These are phyloP conservation scores for Mycena sanguinolenta DNA, from an alignment of 768 basidiomycete species.

Conservation along the genomic window DNA sequence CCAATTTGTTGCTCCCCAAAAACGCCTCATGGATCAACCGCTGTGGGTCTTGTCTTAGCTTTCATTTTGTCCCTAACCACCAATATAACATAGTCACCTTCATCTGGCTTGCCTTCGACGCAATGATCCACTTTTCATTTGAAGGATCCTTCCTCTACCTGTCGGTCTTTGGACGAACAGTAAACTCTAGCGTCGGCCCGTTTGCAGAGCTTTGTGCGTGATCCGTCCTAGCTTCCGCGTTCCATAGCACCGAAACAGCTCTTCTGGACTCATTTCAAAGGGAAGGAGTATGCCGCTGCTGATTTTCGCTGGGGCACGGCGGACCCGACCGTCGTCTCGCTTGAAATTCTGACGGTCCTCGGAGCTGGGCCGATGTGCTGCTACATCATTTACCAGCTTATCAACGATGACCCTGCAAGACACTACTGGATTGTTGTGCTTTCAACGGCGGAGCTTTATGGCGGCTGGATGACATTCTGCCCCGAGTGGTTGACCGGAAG, in stretches of 20 bases:
- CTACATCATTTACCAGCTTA: slow-evolving; percentile 77
- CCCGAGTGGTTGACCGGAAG: slow-evolving; percentile 88
- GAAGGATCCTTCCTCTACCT: slow-evolving; percentile 87
- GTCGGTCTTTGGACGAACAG: slow-evolving; percentile 80
- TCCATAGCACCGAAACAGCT: not conserved
- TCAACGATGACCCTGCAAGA: slow-evolving; percentile 72
- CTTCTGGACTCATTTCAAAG: slow-evolving; percentile 49
- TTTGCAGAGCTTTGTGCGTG: slow-evolving; percentile 83
- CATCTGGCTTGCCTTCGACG: slow-evolving; percentile 88
- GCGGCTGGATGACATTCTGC: slow-evolving; percentile 86
- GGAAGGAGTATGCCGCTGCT: slow-evolving; percentile 86
- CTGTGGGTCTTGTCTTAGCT: slow-evolving; percentile 49
- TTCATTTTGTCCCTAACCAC: too few relatives aligned
- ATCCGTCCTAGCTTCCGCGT: slow-evolving; percentile 2
- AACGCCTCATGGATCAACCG: slow-evolving; percentile 74
- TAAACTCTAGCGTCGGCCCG: slow-evolving; percentile 75
- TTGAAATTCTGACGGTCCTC: slow-evolving; percentile 87
- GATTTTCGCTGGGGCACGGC: slow-evolving; percentile 87
- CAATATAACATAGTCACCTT: slow-evolving; percentile 60
- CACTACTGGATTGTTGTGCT: slow-evolving; percentile 87
- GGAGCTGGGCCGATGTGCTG: slow-evolving; percentile 82
- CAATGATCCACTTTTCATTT: slow-evolving; percentile 81
- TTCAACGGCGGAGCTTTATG: slow-evolving; percentile 83
- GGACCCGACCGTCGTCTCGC: slow-evolving; percentile 84
- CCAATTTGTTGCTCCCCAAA: slow-evolving; percentile 72